Evolutionary conservation across 1,139 yeast species (phyloP), one percentile per base, ranked within the genome.

Genomic region (Meyerozyma sp.): DNA sequence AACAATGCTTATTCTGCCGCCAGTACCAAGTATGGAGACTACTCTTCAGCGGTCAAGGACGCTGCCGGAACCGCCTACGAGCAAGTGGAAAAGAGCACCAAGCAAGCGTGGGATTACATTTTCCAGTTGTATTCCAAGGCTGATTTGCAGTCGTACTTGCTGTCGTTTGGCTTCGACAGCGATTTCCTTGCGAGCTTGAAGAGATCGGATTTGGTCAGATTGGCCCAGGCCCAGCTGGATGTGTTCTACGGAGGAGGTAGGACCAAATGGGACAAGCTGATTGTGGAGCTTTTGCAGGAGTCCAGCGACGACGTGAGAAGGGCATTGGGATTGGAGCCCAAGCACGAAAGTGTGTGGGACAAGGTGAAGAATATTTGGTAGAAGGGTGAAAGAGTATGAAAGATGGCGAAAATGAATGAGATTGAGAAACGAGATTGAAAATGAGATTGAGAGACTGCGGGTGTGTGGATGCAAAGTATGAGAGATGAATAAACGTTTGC

Each of bases 181-280:
- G 59, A 46, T 16, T 56, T 58, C 53, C 55, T 72, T 32, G 60
- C 63, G 25, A 59, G 60, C n/a, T 57, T 67, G 45, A 63, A 63
- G 44, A 73, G 71, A 49, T 70, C 72, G 36, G 75, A 79, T 43
- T 64, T 81, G 51, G 56, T 76, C 21, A 58, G 65, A 11, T 54
- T 67, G 48, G 83, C 83, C 18, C 69, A 70, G 47, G 64, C 84
- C 75, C 58, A 85, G 74, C 49, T 81, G 77, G 46, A 85, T 79
- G 53, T 77, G 85, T 29, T 82, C 76, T 20, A 65, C 58, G 13
- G 93, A 93, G 58, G 82, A 85, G 13, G 82, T 69, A 38, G 50
- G 16, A 41, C 44, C 11, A 55, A 49, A 40, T 61, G 65, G 65
- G 65, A 59, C 40, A 57, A 50, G 42, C 51, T 62, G 9, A 53